Evolutionary conservation across 2,329 filamentous ascomycete species (phyloP), one percentile per base, ranked within the genome.

Genomic region (Rosellinia necatrix): DNA sequence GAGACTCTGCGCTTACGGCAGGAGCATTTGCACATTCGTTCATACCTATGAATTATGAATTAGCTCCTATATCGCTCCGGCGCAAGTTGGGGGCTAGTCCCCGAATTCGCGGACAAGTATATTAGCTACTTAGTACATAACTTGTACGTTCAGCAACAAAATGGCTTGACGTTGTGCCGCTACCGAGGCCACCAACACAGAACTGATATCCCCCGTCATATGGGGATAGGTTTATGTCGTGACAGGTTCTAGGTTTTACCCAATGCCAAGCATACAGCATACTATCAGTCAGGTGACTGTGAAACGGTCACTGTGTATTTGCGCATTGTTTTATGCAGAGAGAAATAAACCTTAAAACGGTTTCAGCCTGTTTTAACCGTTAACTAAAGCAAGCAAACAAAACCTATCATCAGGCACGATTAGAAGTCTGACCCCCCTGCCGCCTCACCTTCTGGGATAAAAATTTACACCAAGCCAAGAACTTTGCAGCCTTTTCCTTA

Each of bases 141-240:
- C 37, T 6, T 32, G 67, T 66, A 53, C 64, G 68, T 30, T 64
- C 66, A 42, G 56, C 66, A 62, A 46, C 70, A 46, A 1, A 67
- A 62, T 42, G 70, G 71, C 42, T 63, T 62, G 17, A 58, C 57
- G 10, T 19, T 42, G 9, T 30, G 48, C 25, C 60, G 34, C 1
- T 60, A 15, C 35, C 60, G 53, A 51, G 60, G 61, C 37, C 19
- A 3, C 37, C 37, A 22, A 40, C 37, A 22, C 8, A 40, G 17
- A 40, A 24, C 8, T n/a, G n/a, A n/a, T n/a, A n/a, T n/a, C n/a
- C n/a, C n/a, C n/a, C n/a, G n/a, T n/a, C n/a, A n/a, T n/a, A n/a
- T n/a, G n/a, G n/a, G n/a, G n/a, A n/a, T n/a, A n/a, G n/a, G n/a
- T n/a, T n/a, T n/a, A n/a, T n/a, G n/a, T n/a, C n/a, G n/a, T n/a